Evolutionary conservation across 1,284 basidiomycete genomes (phyloP), one percentile per base, ranked within the genome.

Genomic region (Pyrrhoderma lamaoense): DNA sequence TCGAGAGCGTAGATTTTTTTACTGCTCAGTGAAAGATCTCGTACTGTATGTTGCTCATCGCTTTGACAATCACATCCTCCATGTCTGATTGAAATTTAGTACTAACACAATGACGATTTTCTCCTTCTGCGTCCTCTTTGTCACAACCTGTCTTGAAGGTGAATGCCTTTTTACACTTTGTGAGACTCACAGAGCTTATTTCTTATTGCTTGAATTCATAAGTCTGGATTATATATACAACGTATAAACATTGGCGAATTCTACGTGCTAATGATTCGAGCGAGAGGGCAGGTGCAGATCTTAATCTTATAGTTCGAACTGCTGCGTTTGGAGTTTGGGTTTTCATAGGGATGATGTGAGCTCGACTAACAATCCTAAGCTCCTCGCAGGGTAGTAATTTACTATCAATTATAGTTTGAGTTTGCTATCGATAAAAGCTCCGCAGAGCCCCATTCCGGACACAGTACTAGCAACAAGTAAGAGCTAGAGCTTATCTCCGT

Each of bases 1-100:
- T 18, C 69, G 74, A n/a, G 65, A 63, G 56, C 66, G 74, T 16
- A 68, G 73, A 3, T 73, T 73, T 56, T 75, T 76, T 57, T 76
- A 76, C 57, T 76, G 75, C 55, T 75, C 73, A 3, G 65, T 76
- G 8, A 57, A 70, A n/a, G 65, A 61, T 9, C 36, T 60, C 4
- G 51, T 62, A 11, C 56, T 75, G 74, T 75, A 58, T 56, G 1
- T 42, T 31, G 7, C 5, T 31, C 11, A 31, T 5, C 27, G 1
- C 2, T 14, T 21, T 3, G 16, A 9, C 25, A 34, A 42, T 49
- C 9, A 22, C 19, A 14, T 19, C 27, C 36, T 14, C 34, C 9
- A 34, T 7, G n/a, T 16, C 25, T 55, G 39, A 35, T 53, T 53
- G 14, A 14, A 38, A 34, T 46, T 2, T 49, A 71, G 72, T 38